Conservation (phyloP, 192 early-diverging fungal species). For the Coemansia furcata region DNA sequence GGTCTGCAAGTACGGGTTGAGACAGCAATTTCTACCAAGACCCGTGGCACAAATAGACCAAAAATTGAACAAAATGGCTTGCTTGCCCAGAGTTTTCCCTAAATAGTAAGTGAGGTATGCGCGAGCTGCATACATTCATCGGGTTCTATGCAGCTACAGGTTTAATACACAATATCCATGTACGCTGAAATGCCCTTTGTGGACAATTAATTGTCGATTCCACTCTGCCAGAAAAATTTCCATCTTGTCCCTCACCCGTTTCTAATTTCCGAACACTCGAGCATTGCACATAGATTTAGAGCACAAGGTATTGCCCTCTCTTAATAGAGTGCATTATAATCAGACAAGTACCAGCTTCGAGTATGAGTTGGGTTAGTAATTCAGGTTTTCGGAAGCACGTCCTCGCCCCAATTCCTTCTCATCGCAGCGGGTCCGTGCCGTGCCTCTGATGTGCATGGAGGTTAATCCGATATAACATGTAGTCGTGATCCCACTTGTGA, state of each 20-base stretch:
- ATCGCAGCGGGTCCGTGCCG: not conserved
- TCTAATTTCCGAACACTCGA: not conserved
- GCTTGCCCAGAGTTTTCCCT: not conserved
- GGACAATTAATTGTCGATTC: not conserved
- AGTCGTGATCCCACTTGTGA: not conserved
- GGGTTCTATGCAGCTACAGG: not conserved
- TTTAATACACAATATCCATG: not conserved
- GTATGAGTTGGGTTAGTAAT: not conserved
- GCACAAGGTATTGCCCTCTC: not conserved
- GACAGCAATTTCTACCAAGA: not conserved
- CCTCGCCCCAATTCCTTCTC: not conserved
- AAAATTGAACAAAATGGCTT: not conserved
- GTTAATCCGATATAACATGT: not conserved
- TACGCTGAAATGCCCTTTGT: not conserved
- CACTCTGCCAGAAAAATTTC: not conserved
- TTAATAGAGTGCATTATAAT: not conserved
- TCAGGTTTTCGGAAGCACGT: not conserved
- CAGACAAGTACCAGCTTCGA: not conserved
- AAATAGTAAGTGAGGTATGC: not conserved
- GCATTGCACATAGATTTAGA: not conserved
- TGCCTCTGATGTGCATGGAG: not conserved
- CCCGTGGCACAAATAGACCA: not conserved
- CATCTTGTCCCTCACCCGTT: not conserved
- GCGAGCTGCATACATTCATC: not conserved
- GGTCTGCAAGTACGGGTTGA: not conserved